Evolutionary conservation across 257 asterid species (phyloP).

Genomic region (Leonotis leonurus): DNA sequence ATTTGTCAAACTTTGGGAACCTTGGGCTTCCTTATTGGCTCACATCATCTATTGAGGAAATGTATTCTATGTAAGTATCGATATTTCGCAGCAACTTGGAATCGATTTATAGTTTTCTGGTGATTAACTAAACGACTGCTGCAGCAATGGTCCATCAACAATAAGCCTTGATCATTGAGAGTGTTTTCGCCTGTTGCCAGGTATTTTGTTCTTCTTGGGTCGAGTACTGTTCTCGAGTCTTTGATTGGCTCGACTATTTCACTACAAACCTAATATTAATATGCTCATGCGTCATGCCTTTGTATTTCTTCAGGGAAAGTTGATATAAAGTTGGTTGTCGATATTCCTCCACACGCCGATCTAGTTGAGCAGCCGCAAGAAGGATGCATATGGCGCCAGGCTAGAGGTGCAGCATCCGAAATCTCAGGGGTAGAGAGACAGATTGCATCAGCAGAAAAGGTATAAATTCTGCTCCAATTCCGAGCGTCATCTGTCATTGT

Average conservation of each 20-base stretch:
- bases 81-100: not conserved
- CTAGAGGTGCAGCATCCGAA: conserved; percentile 84
- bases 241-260: too few relatives aligned
- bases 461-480: conserved; percentile 8
- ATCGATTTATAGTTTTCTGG: conserved; percentile 13
- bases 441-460: conserved; percentile 52
- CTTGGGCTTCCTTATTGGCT: conserved; percentile 96
- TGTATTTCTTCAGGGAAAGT: conserved; percentile 50
- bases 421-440: conserved; percentile 44
- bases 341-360: conserved; percentile 53
- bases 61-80: conserved; percentile 51
- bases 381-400: conserved; percentile 77
- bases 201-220: conserved; percentile 20
- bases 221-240: too few relatives aligned
- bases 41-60: conserved; percentile 55
- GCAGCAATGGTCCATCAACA: conserved; percentile 44
- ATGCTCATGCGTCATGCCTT: not conserved
- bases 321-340: conserved; percentile 47
- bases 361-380: conserved; percentile 69
- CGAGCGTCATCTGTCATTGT: not conserved
- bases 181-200: conserved; percentile 64
- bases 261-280: not conserved
- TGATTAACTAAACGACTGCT: conserved; percentile 17
- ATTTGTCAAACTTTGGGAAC: conserved; percentile 58
- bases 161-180: conserved; percentile 45